Evolutionary conservation across 371 early-diverging fungal species (phyloP), one percentile per base, ranked within the genome.

Genomic region (Circinella minor): DNA sequence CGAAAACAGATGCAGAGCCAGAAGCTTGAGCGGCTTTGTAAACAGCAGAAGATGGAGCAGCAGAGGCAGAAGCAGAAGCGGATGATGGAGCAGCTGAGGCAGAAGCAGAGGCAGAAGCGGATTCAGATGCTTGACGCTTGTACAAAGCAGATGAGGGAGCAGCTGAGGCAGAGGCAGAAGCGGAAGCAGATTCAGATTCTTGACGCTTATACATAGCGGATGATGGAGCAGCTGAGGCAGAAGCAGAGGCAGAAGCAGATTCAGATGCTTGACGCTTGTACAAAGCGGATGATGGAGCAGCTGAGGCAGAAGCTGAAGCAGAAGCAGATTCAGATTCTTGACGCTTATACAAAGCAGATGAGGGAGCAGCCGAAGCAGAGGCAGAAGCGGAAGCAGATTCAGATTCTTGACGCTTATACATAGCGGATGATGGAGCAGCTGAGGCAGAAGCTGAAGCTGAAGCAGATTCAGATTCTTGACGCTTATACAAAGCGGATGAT

Each of bases 261-360:
- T 49, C 65, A n/a, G 65, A 36, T 10, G 34, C 39, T 39, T 39
- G 6, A 9, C 39, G 39, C 39, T 39, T 39, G 39, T 39, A 37
- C 18, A 46, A 15, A 36, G 27, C 63, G 11, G 63, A 63, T 34
- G 34, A 17, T 20, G 63, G 18, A 39, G 39, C 39, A 39, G n/a
- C n/a, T n/a, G n/a, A n/a, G n/a, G n/a, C n/a, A n/a, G n/a, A n/a
- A n/a, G n/a, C n/a, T n/a, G n/a, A n/a, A n/a, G n/a, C n/a, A n/a
- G n/a, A 27, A 27, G 27, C 27, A 27, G 27, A 27, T 27, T 27
- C 9, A 2, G 64, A 27, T 36, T 7, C 64, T 20, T 43, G 47
- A 49, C 64, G 64, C 64, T 64, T 64, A 14, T 61, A 48, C 20
- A 37, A 11, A 51, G 20, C 39, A 6, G 65, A 48, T 15, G 65